Evolutionary conservation across 345 rosid genomes (phyloP), one percentile per base, ranked within the genome.

Genomic region (Noccaea bulbosa): DNA sequence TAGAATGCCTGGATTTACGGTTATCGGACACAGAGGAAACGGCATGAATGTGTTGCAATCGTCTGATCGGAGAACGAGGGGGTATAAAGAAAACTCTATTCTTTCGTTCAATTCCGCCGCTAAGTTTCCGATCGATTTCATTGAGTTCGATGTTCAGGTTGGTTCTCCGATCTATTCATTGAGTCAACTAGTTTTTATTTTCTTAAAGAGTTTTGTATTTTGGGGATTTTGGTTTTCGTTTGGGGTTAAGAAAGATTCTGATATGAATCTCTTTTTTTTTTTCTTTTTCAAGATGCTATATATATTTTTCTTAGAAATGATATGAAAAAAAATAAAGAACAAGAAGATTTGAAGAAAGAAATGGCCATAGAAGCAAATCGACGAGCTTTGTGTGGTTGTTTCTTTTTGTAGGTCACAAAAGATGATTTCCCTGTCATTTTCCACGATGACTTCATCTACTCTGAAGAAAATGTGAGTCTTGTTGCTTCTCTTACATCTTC

Each of bases 81-180:
- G 81, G 17, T 67, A 86, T 70, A 92, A 88, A 44, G 98, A 91
- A 79, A 95, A 95, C 81, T 81, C 96, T 2, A 83, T 91, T 38
- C 51, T 77, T 30, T 95, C 98, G 11, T 95, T 95, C 78, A 89
- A 89, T 57, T 16, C 83, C 10, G 96, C 98, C 33, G 90, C 97
- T 3, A 81, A 83, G 45, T 82, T 74, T 44, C 94, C 96, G 0
- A 64, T 92, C 46, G 93, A 95, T 72, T 95, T 80, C 81, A 66
- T 92, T 59, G 99, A 95, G 78, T 95, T 95, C n/a, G 99, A 95
- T 70, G 99, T 95, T 77, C 99, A 95, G 99, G 99, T 95, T 70
- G 43, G 67, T 65, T 0, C 9, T 71, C 15, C 17, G 33, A 59
- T 69, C 57, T 69, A 6, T 65, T 6, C 32, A 47, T 34, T 38